These are phyloP conservation scores for Penicillium vulpinum DNA, from an alignment of 2,329 filamentous ascomycete species.

Conservation along the genomic window DNA sequence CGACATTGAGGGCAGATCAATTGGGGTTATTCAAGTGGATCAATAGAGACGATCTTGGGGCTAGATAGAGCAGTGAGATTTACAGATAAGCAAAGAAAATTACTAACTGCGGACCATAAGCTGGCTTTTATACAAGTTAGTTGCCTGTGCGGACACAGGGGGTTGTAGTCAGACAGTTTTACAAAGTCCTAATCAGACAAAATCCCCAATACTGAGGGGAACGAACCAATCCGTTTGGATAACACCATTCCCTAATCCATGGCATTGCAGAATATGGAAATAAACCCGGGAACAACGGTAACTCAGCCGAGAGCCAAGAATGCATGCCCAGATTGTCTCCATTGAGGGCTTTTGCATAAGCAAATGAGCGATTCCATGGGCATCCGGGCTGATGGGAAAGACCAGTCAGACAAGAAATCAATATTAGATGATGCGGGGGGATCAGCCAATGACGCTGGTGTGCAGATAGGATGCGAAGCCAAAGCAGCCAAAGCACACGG, in stretches of 20 bases:
- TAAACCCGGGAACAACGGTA: neutral
- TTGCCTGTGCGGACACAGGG: neutral
- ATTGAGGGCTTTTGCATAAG: neutral
- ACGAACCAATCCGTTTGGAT: neutral
- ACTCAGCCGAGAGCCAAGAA: neutral
- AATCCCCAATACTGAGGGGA: neutral
- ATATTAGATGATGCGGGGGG: neutral
- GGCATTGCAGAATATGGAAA: neutral
- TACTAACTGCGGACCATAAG: neutral
- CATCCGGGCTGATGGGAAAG: neutral
- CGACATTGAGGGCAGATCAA: constrained; percentile 16
- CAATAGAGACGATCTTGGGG: constrained; percentile 2
- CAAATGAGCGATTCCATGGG: neutral
- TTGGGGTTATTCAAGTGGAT: neutral
- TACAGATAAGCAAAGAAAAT: neutral
- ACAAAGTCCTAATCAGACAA: neutral
- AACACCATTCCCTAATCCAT: neutral
- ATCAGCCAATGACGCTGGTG: neutral
- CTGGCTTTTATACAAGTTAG: constrained; percentile 1
- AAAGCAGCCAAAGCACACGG: neutral
- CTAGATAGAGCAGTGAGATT: neutral
- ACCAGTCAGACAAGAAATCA: neutral
- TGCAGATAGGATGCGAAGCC: neutral
- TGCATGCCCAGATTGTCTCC: neutral
- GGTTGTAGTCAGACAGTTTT: neutral